A percentile compares a stretch with the other conserved stretches of the same genome.
These are phyloP conservation scores for Exophiala sideris DNA, from an alignment of 2,329 filamentous ascomycete species.

Conservation along the genomic window DNA sequence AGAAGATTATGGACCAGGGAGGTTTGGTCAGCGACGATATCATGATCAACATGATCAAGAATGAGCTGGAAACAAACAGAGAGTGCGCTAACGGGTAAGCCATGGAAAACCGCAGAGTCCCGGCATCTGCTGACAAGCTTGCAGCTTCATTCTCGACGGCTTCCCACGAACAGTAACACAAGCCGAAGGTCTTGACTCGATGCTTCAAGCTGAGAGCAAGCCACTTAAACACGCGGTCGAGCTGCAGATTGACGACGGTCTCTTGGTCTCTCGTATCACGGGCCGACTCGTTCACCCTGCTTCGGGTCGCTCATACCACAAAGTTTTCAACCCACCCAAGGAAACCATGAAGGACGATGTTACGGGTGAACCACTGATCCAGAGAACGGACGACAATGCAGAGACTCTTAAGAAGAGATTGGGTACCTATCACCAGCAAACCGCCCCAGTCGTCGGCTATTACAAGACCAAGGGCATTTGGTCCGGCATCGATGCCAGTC, in stretches of 20 bases:
- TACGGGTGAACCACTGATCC: conserved; percentile 92
- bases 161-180: conserved; percentile 97
- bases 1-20: conserved; percentile 99
- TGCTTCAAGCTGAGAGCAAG: conserved; percentile 76
- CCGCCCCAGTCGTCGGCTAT: conserved; percentile 85
- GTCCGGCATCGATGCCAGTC: conserved; percentile 90
- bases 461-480: conserved; percentile 98
- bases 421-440: conserved; percentile 90
- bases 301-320: conserved; percentile 95
- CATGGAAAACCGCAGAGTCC: too few species aligned
- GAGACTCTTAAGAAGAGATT: conserved; percentile 94
- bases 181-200: conserved; percentile 88
- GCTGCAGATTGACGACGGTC: conserved; percentile 91
- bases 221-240: conserved; percentile 92
- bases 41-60: conserved; percentile 99
- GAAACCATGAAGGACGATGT: conserved; percentile 89
- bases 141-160: conserved; percentile 95
- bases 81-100: conserved; percentile 94
- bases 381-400: conserved; percentile 95
- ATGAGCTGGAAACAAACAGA: conserved; percentile 85
- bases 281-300: conserved; percentile 94
- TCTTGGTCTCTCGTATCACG: conserved; percentile 93
- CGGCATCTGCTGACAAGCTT: conserved; percentile 8
- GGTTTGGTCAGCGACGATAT: conserved; percentile 98
- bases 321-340: conserved; percentile 98